Percentiles rank a stretch among this genome's conserved stretches.
Conservation (phyloP, 371 early-diverging fungal genomes). For the Fennellomyces sp. region DNA sequence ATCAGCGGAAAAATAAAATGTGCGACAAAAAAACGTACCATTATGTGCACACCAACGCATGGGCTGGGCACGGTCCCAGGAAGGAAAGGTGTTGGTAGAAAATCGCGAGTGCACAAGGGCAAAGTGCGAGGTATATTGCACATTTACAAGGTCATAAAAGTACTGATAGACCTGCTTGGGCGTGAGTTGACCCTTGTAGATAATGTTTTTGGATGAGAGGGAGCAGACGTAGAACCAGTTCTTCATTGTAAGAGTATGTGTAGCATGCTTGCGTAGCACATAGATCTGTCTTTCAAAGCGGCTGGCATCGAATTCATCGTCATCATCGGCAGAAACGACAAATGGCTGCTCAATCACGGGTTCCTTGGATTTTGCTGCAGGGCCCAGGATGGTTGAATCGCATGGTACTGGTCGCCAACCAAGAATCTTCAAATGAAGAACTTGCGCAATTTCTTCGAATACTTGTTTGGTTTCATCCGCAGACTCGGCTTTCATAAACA, state of each 20-base stretch:
- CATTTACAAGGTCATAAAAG: constrained; percentile 87
- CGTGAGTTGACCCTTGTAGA: constrained; percentile 95
- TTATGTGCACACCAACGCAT: constrained; percentile 98
- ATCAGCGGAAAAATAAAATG: neutral
- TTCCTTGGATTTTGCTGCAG: constrained; percentile 85
- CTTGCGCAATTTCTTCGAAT: constrained; percentile 78
- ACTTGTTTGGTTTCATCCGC: constrained; percentile 66
- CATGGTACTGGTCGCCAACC: constrained; percentile 93
- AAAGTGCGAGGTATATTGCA: constrained; percentile 85
- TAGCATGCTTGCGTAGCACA: constrained; percentile 86
- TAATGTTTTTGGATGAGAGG: constrained; percentile 88
- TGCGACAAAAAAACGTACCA: constrained; percentile 56
- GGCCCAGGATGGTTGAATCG: constrained; percentile 87
- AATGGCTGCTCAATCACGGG: constrained; percentile 95
- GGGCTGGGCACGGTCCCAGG: constrained; percentile 98
- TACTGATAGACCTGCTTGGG: constrained; percentile 82
- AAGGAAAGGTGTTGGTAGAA: constrained; percentile 98
- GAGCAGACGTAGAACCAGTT: constrained; percentile 97
- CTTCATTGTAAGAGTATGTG: constrained; percentile 75
- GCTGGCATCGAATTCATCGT: constrained; percentile 63
- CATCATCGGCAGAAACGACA: constrained; percentile 64
- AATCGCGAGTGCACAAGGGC: constrained; percentile 97
- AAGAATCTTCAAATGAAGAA: constrained; percentile 75
- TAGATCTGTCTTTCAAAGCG: constrained; percentile 88
- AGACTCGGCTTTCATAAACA: constrained; percentile 81